phyloP scores from a whole-genome alignment of 345 rosid species.

The Pistacia atlantica region DNA sequence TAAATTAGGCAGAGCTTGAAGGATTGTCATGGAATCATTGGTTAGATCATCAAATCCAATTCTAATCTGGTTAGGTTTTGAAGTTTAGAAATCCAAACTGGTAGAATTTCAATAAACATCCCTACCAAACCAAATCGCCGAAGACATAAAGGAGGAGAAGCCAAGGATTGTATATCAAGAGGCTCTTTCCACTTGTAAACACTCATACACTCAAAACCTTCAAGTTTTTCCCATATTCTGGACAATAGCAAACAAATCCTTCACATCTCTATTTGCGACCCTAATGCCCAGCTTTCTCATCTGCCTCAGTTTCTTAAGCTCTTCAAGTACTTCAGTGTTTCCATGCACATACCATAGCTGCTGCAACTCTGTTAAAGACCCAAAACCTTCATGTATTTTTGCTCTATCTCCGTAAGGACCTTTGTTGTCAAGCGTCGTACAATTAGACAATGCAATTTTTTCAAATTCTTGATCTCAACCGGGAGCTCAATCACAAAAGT shows the following conservation, averaged over 20 bases:
- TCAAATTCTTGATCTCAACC: background rate
- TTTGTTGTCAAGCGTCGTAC: too few relatives aligned
- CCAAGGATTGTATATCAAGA: constrained; percentile 16
- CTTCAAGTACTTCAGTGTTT: background rate
- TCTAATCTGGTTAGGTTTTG: background rate
- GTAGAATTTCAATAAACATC: background rate
- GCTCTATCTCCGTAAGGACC: too few relatives aligned
- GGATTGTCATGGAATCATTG: too few relatives aligned
- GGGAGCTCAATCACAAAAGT: background rate
- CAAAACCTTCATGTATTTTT: too few relatives aligned
- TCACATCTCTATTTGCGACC: background rate
- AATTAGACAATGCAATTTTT: background rate
- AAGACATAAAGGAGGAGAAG: background rate
- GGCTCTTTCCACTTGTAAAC: background rate
- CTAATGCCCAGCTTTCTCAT: constrained; percentile 19
- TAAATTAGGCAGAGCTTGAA: too few relatives aligned
- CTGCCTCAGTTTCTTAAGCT: background rate
- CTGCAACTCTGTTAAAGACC: too few relatives aligned
- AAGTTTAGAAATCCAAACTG: constrained; percentile 10
- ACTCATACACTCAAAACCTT: background rate
- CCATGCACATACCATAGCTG: too few relatives aligned
- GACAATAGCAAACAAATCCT: background rate
- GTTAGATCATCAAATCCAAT: background rate
- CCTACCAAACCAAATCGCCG: background rate
- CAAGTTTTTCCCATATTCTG: background rate